Evolutionary conservation across 2,329 filamentous ascomycete genomes (phyloP), one percentile per base, ranked within the genome.

Genomic region (Fusarium euwallaceae): DNA sequence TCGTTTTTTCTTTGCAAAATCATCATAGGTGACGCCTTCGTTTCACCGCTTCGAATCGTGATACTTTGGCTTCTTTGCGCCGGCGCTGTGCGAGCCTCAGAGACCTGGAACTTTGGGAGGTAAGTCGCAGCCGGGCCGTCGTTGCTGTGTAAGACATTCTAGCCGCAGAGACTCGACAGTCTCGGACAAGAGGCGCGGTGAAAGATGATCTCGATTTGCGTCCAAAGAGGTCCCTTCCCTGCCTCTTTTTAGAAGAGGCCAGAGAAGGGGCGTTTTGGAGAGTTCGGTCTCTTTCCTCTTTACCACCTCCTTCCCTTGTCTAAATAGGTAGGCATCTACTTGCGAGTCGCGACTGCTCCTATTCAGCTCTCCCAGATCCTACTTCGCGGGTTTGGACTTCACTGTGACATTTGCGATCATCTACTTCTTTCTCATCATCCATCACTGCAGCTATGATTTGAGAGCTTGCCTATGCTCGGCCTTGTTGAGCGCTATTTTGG

Each of bases 371-470:
- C 36, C 24, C 41, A 16, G n/a, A 43, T 41, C 53, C 37, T 65
- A 11, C 29, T 51, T 61, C 20, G 11, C 53, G 37, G n/a, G 27
- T 29, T 45, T 32, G 64, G n/a, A 10, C 53, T 39, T n/a, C 34
- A 37, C 59, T 29, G 41, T 67, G 59, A 58, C 61, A 29, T 61
- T 71, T 17, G 58, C 66, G 66, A 67, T 60, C 58, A 51, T 75
- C 69, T 76, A 76, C 69, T 69, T 72, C 61, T 77, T 74, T 60
- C 66, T 76, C 76, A 78, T 79, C 79, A 78, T 81, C 74, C 79
- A 84, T 82, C 70, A 64, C 61, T 58, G 55, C 65, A 67, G 62
- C 67, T 78, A 86, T 86, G 84, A 80, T 82, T 83, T 84, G 84
- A 83, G 78, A 78, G 73, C 64, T 75, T 65, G 39, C 60, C 66